Conservation (phyloP, 495 filamentous ascomycete species). For the Xylaria curta region DNA sequence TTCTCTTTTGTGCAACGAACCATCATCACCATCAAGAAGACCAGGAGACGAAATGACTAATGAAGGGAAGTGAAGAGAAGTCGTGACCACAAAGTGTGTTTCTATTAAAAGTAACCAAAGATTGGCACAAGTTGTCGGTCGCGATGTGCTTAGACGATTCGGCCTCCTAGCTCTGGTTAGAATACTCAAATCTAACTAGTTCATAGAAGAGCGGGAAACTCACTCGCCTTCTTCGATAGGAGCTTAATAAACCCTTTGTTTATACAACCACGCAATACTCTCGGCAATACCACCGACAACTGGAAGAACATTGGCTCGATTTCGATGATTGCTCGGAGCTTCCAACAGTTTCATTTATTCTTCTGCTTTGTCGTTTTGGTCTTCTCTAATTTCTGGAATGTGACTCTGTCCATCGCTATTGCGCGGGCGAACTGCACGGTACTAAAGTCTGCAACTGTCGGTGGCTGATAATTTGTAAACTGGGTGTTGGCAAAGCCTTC, state of each 20-base stretch:
- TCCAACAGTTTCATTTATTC: slow-evolving; percentile 3
- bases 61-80: neutral
- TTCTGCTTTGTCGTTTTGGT: slow-evolving; percentile 1
- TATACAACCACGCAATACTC: neutral
- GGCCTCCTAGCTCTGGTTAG: neutral
- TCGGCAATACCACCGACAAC: neutral
- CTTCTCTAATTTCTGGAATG: slow-evolving; percentile 15
- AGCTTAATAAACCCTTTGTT: neutral
- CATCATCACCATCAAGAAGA: neutral
- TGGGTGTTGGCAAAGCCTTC: neutral
- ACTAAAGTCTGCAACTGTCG: neutral
- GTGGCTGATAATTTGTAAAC: slow-evolving; percentile 16
- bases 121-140: neutral
- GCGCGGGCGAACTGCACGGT: neutral
- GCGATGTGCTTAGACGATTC: neutral
- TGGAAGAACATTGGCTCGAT: neutral
- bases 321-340: neutral
- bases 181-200: neutral
- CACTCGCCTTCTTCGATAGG: neutral
- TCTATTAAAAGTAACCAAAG: neutral
- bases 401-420: neutral
- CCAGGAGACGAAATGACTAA: neutral
- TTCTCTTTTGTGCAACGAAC: neutral
- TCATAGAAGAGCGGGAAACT: neutral
- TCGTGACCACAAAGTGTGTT: neutral